Base-by-base conservation (phyloP, 805 yeast species). In the Nakazawaea anatomiae region DNA sequence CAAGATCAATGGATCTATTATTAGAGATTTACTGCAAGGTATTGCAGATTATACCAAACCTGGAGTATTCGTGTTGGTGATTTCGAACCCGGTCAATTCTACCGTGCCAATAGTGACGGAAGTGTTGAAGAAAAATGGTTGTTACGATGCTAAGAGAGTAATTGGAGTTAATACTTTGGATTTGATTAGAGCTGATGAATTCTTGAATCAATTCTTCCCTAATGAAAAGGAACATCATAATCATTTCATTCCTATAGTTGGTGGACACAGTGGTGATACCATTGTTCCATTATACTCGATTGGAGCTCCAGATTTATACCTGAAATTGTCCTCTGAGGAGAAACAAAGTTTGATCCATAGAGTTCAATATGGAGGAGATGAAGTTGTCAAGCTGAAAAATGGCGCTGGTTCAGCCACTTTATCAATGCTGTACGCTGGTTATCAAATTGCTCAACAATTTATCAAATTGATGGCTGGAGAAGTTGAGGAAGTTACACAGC, bases 341-440 rank as follows among this genome's bases (percentile, higher is more conserved):
- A 64, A 60, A 56, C 60, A 70, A 68, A 47, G 75, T 30, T 77
- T 89, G 62, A 78, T 88, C 67, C 80, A 89, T 79, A 85, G 96
- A 72, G 88, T 90, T 69, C 97, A 90, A 76, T 90, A 87, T 65
- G 96, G 96, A 72, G 96, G 96, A 75, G 96, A 89, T 67, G 96
- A 89, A 77, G 96, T 89, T 59, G 96, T 89, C 61, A 78, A 87
- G 74, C 96, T 96, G 62, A 89, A 89, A 79, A 82, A 87, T 65
- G 96, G 96, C 71, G 89, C 91, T 60, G 96, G 96, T 62, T 87
- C 96, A 35, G 95, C 96, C 60, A 89, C 96, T 55, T 77, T 89
- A 61, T 89, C 96, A 56, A 89, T 89, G 96, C 96, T 96, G 53
- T 87, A 83, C 68, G 96, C 96, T 52, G 96, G 94, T 72, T 85